Evolutionary conservation across 1,139 yeast species (phyloP).

Genomic region (Ogataea hybrid): DNA sequence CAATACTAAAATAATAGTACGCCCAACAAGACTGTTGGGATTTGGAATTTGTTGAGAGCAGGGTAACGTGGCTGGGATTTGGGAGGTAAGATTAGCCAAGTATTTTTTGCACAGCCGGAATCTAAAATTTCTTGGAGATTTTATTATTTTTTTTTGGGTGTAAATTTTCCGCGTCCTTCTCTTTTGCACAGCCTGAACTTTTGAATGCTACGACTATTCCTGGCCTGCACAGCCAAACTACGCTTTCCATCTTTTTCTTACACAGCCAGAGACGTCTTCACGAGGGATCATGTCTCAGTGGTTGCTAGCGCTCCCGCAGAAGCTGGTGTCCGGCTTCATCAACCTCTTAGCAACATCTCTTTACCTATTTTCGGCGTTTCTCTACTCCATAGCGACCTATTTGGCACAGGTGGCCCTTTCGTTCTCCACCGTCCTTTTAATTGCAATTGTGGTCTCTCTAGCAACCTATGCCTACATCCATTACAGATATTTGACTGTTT

Average conservation of each 20-base stretch:
- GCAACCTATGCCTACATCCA: conserved; percentile 41
- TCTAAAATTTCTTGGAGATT: too few species aligned
- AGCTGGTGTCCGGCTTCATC: not conserved
- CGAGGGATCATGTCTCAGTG: conserved; percentile 1
- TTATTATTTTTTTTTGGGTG: too few species aligned
- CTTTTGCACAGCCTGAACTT: not conserved
- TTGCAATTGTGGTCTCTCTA: conserved; percentile 22
- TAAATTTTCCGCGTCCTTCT: too few species aligned
- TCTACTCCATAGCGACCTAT: conserved; percentile 24
- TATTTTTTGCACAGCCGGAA: not conserved
- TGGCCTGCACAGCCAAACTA: not conserved
- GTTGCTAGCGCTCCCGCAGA: not conserved
- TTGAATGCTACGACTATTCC: not conserved
- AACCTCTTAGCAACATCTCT: conserved; percentile 10
- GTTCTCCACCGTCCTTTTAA: conserved; percentile 26
- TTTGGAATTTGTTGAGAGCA: conserved; percentile 11
- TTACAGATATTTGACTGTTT: conserved; percentile 48
- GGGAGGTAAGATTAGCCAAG: not conserved
- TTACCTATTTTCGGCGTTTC: conserved; percentile 20
- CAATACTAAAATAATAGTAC: conserved; percentile 6
- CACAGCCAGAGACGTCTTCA: conserved; percentile 1
- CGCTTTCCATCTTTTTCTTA: not conserved
- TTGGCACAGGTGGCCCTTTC: conserved; percentile 30
- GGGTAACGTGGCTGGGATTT: conserved; percentile 6
- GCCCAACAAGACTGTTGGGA: conserved; percentile 12